Conservation (phyloP, 1,284 basidiomycete genomes). For the Ustilago vetiveriae region DNA sequence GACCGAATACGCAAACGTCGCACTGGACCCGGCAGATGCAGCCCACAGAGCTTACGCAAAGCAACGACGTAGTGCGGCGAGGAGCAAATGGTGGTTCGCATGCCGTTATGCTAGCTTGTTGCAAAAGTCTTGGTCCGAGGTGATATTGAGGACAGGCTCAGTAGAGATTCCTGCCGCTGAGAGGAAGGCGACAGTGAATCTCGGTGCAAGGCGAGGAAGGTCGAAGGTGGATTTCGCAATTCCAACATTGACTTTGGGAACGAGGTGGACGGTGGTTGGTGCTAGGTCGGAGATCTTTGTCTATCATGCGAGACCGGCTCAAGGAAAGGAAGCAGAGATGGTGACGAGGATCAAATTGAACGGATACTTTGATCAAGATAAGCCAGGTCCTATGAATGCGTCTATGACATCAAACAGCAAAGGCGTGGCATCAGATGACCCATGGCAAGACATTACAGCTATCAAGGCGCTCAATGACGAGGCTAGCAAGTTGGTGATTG, state of each 20-base stretch:
- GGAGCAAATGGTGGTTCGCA: slow-evolving; percentile 17
- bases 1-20: neutral
- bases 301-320: neutral
- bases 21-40: too few relatives aligned
- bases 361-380: neutral
- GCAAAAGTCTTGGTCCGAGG: slow-evolving; percentile 1
- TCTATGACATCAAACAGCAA: too few relatives aligned
- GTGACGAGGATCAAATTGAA: slow-evolving; percentile 8
- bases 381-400: neutral
- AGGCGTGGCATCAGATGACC: slow-evolving; percentile 18
- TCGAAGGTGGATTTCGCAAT: slow-evolving; percentile 23
- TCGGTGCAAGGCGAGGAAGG: neutral
- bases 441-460: slow-evolving; percentile 37
- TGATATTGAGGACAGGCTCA: slow-evolving; percentile 1
- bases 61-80: neutral
- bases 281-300: slow-evolving; percentile 24
- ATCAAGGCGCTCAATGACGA: slow-evolving; percentile 7
- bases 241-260: slow-evolving; percentile 13
- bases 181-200: neutral
- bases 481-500: slow-evolving; percentile 12
- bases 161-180: neutral
- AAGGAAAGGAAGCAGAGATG: neutral
- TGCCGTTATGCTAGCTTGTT: slow-evolving; percentile 5
- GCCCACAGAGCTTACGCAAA: too few relatives aligned
- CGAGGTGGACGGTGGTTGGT: slow-evolving; percentile 13